phyloP scores from a whole-genome alignment of 2,329 filamentous ascomycete genomes.

The Didymella segeticola region DNA sequence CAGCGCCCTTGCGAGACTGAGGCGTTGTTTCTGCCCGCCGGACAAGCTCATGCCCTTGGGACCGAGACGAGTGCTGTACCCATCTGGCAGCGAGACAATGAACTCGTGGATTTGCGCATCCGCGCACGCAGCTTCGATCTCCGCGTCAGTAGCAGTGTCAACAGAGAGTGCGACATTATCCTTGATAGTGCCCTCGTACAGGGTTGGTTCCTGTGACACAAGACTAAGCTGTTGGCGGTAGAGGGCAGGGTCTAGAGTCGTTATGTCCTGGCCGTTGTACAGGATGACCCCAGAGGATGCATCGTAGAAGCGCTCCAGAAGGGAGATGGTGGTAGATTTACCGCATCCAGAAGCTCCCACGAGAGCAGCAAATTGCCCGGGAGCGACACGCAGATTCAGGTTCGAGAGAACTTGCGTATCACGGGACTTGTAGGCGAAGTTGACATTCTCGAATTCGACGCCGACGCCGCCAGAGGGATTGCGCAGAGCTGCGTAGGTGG shows the following conservation, averaged over 20 bases:
- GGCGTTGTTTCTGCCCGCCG: constrained; percentile 47
- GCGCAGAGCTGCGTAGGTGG: constrained; percentile 20
- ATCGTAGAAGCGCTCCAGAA: constrained; percentile 95
- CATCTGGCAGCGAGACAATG: constrained; percentile 44
- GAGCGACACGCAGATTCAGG: constrained; percentile 55
- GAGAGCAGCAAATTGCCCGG: constrained; percentile 73
- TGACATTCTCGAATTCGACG: constrained; percentile 90
- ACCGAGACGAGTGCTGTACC: constrained; percentile 45
- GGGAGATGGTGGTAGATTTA: constrained; percentile 89
- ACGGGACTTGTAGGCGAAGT: constrained; percentile 91
- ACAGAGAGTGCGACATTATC: constrained; percentile 50
- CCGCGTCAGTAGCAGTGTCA: constrained; percentile 34
- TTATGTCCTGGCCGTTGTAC: constrained; percentile 54
- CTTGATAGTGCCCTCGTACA: constrained; percentile 53
- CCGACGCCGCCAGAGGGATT: constrained; percentile 26
- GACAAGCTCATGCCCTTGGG: constrained; percentile 44
- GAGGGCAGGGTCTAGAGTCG: constrained; percentile 40
- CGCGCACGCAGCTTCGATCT: constrained; percentile 41
- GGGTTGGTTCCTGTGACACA: constrained; percentile 55
- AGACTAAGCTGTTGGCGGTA: constrained; percentile 54
- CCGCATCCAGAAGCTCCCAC: constrained; percentile 82
- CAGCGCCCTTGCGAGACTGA: constrained; percentile 44
- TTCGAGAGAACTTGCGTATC: constrained; percentile 69
- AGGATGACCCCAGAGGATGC: constrained; percentile 77
- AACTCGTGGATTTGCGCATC: constrained; percentile 51